Conservation (phyloP, 73 alveolate genomes). For the Paramecium sonneborni region DNA sequence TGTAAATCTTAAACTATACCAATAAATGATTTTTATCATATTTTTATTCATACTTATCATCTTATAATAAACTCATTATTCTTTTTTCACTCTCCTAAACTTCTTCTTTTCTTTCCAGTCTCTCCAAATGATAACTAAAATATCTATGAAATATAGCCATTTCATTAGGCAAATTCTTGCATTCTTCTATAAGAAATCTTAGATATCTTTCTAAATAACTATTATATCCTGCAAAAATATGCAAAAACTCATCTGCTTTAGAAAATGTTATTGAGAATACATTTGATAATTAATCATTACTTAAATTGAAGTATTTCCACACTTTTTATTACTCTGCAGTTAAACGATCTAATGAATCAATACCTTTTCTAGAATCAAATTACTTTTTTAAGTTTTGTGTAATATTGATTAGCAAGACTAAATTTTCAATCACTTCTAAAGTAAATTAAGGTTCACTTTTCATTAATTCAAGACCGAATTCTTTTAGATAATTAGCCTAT, state of each 20-base stretch:
- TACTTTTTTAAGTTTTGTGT: not conserved
- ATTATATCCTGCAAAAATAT: conserved; percentile 43
- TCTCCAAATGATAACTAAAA: conserved; percentile 80
- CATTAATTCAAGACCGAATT: conserved; percentile 68
- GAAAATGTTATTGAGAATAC: not conserved
- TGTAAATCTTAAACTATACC: conserved; percentile 80
- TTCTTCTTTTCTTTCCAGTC: conserved; percentile 50
- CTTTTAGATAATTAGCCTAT: conserved; percentile 58
- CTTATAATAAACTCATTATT: conserved; percentile 73
- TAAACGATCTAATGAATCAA: not conserved
- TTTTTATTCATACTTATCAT: conserved; percentile 64
- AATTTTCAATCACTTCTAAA: conserved; percentile 55
- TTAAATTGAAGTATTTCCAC: conserved; percentile 33
- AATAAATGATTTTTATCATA: conserved; percentile 85
- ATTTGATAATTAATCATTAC: not conserved
- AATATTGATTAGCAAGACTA: conserved; percentile 45
- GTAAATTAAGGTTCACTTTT: conserved; percentile 63
- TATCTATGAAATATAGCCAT: conserved; percentile 80
- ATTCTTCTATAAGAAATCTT: conserved; percentile 38
- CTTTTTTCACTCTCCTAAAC: conserved; percentile 63
- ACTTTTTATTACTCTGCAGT: conserved; percentile 28
- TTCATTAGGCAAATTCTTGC: conserved; percentile 42
- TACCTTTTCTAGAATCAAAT: not conserved
- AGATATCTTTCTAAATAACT: conserved; percentile 47
- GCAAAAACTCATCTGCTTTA: conserved; percentile 63